These are phyloP conservation scores for Ilyonectria robusta DNA, from an alignment of 2,329 filamentous ascomycete species.

Conservation along the genomic window DNA sequence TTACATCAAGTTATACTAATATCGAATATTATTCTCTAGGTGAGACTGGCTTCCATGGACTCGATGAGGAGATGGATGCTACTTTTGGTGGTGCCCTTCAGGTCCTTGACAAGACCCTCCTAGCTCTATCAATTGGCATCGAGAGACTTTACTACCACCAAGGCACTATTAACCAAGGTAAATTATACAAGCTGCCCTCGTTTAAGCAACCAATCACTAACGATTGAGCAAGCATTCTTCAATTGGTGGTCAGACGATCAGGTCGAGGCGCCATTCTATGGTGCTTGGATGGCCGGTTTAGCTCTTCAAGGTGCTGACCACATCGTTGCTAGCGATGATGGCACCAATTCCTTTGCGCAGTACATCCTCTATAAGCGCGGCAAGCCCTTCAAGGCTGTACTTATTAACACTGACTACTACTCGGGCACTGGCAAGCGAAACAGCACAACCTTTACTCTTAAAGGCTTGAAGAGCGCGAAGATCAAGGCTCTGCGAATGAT, in stretches of 20 bases:
- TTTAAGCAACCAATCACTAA: neutral
- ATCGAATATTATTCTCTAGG: too few relatives aligned
- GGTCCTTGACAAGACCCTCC: conserved; percentile 21
- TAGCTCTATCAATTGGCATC: conserved; percentile 15
- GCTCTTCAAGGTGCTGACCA: conserved; percentile 2
- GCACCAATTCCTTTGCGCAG: conserved; percentile 8
- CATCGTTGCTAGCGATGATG: neutral
- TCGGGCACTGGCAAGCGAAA: conserved; percentile 17
- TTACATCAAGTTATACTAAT: too few relatives aligned
- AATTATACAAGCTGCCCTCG: too few relatives aligned
- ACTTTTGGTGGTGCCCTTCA: conserved; percentile 43
- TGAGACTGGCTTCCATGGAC: conserved; percentile 20
- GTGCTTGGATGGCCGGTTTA: conserved; percentile 20
- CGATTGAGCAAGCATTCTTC: conserved; percentile 24
- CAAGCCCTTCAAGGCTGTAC: conserved; percentile 16
- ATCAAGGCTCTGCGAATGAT: neutral
- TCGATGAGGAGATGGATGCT: conserved; percentile 34
- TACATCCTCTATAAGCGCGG: conserved; percentile 23
- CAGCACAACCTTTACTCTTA: neutral
- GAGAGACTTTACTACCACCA: conserved; percentile 26
- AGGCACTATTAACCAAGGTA: neutral
- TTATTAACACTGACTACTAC: conserved; percentile 30
- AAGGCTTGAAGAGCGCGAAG: neutral
- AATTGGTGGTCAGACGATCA: conserved; percentile 25
- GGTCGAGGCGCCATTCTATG: conserved; percentile 25